A percentile compares a stretch with the other conserved stretches of the same genome.
Conservation (phyloP, 805 yeast genomes). For the Cyberlindnera misumaiensis region DNA sequence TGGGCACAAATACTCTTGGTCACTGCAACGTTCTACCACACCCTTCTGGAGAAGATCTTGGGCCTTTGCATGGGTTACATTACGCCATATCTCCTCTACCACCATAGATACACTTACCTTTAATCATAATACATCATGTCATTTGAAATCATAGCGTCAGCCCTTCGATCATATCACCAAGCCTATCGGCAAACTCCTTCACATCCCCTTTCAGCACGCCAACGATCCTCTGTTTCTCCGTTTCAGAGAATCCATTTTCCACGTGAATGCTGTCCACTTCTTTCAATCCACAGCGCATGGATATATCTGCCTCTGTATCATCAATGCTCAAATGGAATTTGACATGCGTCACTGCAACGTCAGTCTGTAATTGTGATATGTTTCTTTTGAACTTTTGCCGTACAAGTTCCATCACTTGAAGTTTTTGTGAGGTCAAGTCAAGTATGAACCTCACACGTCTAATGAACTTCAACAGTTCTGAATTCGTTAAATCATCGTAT, state of each 20-base stretch:
- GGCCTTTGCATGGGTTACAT: constrained; percentile 63
- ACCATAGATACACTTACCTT: not conserved
- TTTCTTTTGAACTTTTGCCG: constrained; percentile 2
- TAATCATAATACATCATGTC: constrained; percentile 1
- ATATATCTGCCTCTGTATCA: constrained; percentile 6
- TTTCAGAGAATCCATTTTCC: constrained; percentile 15
- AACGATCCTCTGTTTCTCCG: constrained; percentile 16
- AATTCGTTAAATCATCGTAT: constrained; percentile 15
- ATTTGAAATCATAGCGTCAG: constrained; percentile 1
- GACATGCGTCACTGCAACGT: constrained; percentile 13
- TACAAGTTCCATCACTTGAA: constrained; percentile 16
- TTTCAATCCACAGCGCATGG: constrained; percentile 12
- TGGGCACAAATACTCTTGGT: constrained; percentile 60
- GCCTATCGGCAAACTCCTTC: constrained; percentile 8
- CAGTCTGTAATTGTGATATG: constrained; percentile 16
- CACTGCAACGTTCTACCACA: constrained; percentile 82
- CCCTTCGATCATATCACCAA: constrained; percentile 15
- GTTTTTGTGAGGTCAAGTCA: constrained; percentile 14
- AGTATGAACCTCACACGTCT: constrained; percentile 10
- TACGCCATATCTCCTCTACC: constrained; percentile 38
- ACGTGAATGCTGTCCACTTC: constrained; percentile 12
- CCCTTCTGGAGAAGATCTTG: constrained; percentile 61
- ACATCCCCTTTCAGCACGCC: constrained; percentile 17
- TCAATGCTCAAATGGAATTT: constrained; percentile 13
- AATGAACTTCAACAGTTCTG: constrained; percentile 9